Evolutionary conservation across 2,329 filamentous ascomycete genomes (phyloP).

Genomic region (Penicillium sp.): DNA sequence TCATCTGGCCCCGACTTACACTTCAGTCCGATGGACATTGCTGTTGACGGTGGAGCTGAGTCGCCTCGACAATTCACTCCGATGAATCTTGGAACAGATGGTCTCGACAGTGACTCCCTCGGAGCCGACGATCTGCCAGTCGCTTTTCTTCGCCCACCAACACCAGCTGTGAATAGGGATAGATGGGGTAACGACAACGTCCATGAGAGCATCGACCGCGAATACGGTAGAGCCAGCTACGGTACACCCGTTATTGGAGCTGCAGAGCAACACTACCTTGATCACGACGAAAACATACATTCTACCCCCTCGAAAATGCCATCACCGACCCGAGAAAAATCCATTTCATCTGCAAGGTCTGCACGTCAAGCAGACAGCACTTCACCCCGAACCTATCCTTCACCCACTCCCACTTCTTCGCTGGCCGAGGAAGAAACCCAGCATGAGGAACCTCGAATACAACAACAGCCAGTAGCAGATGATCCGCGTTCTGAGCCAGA

Average conservation of each 20-base stretch:
- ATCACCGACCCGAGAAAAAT: slow-evolving; percentile 28
- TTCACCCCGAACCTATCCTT: slow-evolving; percentile 40
- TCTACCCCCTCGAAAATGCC: slow-evolving; percentile 38
- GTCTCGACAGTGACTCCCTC: slow-evolving; percentile 21
- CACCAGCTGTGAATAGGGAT: slow-evolving; percentile 4
- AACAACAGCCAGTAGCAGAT: slow-evolving; percentile 12
- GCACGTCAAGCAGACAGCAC: slow-evolving; percentile 34
- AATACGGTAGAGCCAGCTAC: slow-evolving; percentile 26
- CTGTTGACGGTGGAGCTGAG: slow-evolving; percentile 27
- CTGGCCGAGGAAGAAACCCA: slow-evolving; percentile 36
- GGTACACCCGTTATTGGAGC: slow-evolving; percentile 31
- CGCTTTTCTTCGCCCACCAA: slow-evolving; percentile 23
- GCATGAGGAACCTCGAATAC: slow-evolving; percentile 4
- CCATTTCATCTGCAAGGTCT: slow-evolving; percentile 32
- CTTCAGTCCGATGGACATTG: slow-evolving; percentile 27
- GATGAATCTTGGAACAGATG: slow-evolving; percentile 15
- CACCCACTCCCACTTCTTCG: slow-evolving; percentile 40
- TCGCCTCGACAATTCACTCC: slow-evolving; percentile 14
- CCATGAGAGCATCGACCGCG: slow-evolving; percentile 1
- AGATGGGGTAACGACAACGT: slow-evolving; percentile 11
- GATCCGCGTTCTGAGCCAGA: slow-evolving; percentile 3
- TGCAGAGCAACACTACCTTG: slow-evolving; percentile 28
- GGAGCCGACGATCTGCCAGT: slow-evolving; percentile 24
- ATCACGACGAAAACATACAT: slow-evolving; percentile 28
- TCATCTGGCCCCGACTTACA: neutral